A percentile compares a stretch with the other conserved stretches of the same genome.
These are phyloP conservation scores for Trichosporon asahii DNA, from an alignment of 1,284 basidiomycete genomes.

Conservation along the genomic window DNA sequence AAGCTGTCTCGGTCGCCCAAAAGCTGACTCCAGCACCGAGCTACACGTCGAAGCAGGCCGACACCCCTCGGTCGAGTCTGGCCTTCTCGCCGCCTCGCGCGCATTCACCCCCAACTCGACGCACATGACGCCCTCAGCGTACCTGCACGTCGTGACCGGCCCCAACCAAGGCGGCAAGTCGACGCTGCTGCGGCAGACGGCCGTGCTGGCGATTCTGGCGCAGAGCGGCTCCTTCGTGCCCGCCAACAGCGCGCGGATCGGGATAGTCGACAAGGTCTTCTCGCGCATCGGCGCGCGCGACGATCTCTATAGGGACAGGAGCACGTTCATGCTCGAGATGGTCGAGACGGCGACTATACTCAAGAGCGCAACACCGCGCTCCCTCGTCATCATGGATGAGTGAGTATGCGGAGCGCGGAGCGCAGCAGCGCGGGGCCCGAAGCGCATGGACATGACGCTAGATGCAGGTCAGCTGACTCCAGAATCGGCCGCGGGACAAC, in stretches of 20 bases:
- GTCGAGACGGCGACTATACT: slow-evolving; percentile 58
- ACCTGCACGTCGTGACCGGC: slow-evolving; percentile 79
- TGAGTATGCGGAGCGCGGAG: slow-evolving; percentile 22
- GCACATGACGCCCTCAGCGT: slow-evolving; percentile 59
- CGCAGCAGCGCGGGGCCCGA: too few species aligned
- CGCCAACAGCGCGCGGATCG: slow-evolving; percentile 70
- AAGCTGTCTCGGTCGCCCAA: slow-evolving; percentile 32
- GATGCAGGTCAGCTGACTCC: slow-evolving; percentile 17
- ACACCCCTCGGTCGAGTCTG: slow-evolving; percentile 89
- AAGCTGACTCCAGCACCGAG: slow-evolving; percentile 55
- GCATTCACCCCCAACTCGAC: slow-evolving; percentile 81
- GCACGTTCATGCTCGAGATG: slow-evolving; percentile 70
- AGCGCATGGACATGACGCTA: too few species aligned
- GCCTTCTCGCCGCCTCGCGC: slow-evolving; percentile 69
- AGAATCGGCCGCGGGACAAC: slow-evolving; percentile 86
- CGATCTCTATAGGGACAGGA: slow-evolving; percentile 85
- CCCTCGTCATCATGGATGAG: slow-evolving; percentile 94
- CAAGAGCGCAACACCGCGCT: slow-evolving; percentile 71
- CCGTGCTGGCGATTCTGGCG: slow-evolving; percentile 83
- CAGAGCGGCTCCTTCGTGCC: slow-evolving; percentile 93
- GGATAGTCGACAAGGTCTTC: slow-evolving; percentile 87
- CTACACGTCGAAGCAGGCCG: slow-evolving; percentile 74
- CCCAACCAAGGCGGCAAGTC: slow-evolving; percentile 96
- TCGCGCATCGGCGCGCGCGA: slow-evolving; percentile 94
- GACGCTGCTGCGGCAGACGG: slow-evolving; percentile 85